Conservation (phyloP, 495 filamentous ascomycete species). For the Aspergillus leporis region DNA sequence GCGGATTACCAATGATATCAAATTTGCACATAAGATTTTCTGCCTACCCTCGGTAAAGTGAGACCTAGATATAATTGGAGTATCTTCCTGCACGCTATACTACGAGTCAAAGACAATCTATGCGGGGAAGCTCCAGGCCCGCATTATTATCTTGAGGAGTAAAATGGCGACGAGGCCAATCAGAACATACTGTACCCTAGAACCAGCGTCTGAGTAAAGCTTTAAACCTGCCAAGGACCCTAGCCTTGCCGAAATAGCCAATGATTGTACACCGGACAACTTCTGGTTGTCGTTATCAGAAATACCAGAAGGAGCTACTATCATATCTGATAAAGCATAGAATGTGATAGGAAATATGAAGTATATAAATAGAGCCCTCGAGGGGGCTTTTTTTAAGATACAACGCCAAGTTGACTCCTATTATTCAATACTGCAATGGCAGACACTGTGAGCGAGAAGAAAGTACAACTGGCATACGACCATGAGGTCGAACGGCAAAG, state of each 20-base stretch:
- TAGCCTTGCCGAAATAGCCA: conserved; percentile 30
- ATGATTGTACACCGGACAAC: conserved; percentile 2
- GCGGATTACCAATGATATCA: not conserved
- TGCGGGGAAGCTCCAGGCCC: not conserved
- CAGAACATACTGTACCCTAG: too few species aligned
- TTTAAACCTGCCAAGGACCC: conserved; percentile 13
- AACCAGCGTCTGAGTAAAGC: not conserved
- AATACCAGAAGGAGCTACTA: not conserved
- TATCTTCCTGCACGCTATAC: not conserved
- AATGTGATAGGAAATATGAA: too few species aligned
- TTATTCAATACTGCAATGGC: not conserved
- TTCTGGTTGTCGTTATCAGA: not conserved
- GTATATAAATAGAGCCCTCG: too few species aligned
- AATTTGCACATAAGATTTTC: not conserved
- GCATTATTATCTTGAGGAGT: not conserved
- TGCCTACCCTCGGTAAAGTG: not conserved
- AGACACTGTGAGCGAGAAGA: not conserved
- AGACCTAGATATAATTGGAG: not conserved
- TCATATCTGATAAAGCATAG: too few species aligned
- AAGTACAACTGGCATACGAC: not conserved
- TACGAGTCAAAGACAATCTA: not conserved
- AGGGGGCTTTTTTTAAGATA: too few species aligned
- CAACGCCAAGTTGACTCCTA: too few species aligned
- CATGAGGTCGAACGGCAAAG: conserved; percentile 10
- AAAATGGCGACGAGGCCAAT: not conserved